Evolutionary conservation across 1,139 yeast species (phyloP), one percentile per base, ranked within the genome.

Genomic region (Groenewaldozyma auringiensis): DNA sequence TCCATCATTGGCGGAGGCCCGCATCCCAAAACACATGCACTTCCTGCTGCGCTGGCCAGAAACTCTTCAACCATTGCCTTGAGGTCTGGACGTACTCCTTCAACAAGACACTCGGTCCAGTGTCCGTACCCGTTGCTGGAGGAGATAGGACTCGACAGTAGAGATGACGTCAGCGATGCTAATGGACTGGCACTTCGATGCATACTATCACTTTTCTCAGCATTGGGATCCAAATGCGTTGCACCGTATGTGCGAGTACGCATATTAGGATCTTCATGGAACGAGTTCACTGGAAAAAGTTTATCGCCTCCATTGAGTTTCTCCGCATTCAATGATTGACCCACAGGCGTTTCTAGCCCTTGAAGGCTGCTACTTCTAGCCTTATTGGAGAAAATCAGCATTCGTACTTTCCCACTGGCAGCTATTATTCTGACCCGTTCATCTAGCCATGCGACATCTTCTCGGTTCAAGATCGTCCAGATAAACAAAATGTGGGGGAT

Each of bases 1-100:
- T 66, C 70, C 62, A 65, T 64, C 68, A 66, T 61, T 3, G 58
- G 48, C 1, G 66, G 63, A 2, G 70, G 70, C 1, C 70, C 70
- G 42, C 70, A 66, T 3, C 66, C 67, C 8, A 66, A 53, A 1
- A 66, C 67, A 25, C 63, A 59, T 2, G 63, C 57, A 37, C 64
- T 57, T 17, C 68, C 67, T 18, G 53, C 48, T 4, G 65, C 48
- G 14, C 45, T 43, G 16, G 46, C 37, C 40, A 64, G 55, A 37
- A 55, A 53, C 27, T 56, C 58, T 16, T 50, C 47, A 20, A 64
- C 48, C 1, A 53, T 47, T 9, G 47, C 45, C 3, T 46, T 48
- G 34, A 63, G 39, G 34, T 59, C 57, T 1, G 68, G 64, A 13
- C 62, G 49, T 27, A 57, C 53, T 25, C 49, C 43, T 35, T 41